Evolutionary conservation across 208 protist species (phyloP), one percentile per base, ranked within the genome.

Genomic region (Vickermania spadyakhi): DNA sequence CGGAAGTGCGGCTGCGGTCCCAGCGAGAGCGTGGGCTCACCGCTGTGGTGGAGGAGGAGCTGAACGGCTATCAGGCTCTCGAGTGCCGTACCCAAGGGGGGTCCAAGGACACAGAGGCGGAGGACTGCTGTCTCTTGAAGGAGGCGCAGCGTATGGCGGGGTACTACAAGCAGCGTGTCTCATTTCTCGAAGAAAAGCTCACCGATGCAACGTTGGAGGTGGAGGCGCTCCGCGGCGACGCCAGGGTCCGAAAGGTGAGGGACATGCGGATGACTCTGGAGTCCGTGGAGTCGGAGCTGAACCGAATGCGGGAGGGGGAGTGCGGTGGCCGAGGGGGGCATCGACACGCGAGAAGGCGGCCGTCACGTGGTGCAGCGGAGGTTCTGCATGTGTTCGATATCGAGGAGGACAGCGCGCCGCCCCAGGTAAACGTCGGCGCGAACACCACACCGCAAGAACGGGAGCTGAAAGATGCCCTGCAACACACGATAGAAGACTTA

Each of bases 221-320:
- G 28, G 50, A 71, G 42, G 45, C 30, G 28, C 31, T 66, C 7
- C 31, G 60, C 11, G 62, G 54, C 1, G 52, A n/a, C 25, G 61
- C 57, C 36, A 45, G 28, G 11, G 58, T 75, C 5, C 64, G 70
- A 36, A 62, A 80, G 42, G 11, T 81, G 61, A 52, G 50, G 13
- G 49, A 56, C 13, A 68, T 73, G 60, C 53, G 73, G 60, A 58
- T 14, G 5, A 54, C 65, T 1, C 60, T 82, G 31, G 54, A 68
- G 62, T 51, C 60, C 49, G 74, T 84, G 67, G 63, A 79, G 62
- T 26, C 67, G 50, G 61, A 58, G 18, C 66, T 80, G 58, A 61
- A 61, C 22, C 53, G 27, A 5, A 60, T 84, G 58, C 77, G 77
- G 5, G 18, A 7, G 36, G 18, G 18, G 36, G 11, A 7, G 36